Evolutionary conservation across 192 early-diverging fungal species (phyloP), one percentile per base, ranked within the genome.

Genomic region (Geosiphon pyriformis): DNA sequence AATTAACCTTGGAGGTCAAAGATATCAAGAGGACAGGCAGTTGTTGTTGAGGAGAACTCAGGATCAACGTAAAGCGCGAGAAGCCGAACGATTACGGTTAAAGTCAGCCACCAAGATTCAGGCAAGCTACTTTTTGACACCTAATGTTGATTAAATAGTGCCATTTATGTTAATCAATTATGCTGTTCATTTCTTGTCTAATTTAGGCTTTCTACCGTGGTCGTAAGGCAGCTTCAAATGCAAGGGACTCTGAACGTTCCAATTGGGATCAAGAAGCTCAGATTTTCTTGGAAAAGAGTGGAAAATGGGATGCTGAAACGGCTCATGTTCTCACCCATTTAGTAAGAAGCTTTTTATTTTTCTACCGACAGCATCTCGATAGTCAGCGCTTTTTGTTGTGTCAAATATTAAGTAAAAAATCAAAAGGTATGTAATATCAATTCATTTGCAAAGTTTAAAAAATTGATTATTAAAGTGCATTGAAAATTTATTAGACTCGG

Each of bases 1-100:
- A 47, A 96, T 96, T 61, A 92, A 88, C 63, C 80, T 97, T 33
- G 94, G 93, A 54, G 92, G 92, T 0, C 74, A 80, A n/a, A 81
- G 72, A 48, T 51, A 71, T n/a, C 76, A 83, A 53, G 73, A 85
- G n/a, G 87, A 90, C 69, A 88, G 87, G 58, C 74, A 81, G 23
- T 76, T 78, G 15, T 76, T 94, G 12, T 65, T 95, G 50, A 72
- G 75, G 57, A 82, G 85, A 67, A 86, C 88, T 0, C 90, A 92
- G 61, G 78, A 78, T 32, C 90, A 92, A 63, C 76, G 94, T 11
- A 80, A 81, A 50, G 69, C 74, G 57, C 72, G 94, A 66, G 92
- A 94, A 61, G 52, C 69, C 0, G 91, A 95, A 59, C 78, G 91
- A n/a, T 60, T 67, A 11, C 65, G 77, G 25, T 67, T 72, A 23